phyloP scores from a whole-genome alignment of 1,139 yeast genomes.

The Zygoascus meyerae region DNA sequence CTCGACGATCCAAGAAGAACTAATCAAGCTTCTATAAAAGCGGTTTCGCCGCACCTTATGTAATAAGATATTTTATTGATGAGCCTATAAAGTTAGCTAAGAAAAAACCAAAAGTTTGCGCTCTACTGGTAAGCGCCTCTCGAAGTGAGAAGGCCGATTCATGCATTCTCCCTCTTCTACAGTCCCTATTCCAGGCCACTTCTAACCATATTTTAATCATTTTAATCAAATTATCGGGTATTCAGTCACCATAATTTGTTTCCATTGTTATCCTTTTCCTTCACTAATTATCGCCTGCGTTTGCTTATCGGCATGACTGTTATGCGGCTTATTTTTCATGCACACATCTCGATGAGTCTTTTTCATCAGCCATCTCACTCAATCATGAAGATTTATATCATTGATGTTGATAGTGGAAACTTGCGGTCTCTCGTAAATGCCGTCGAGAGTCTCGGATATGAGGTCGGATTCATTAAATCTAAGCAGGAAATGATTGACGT shows the following conservation, averaged over 20 bases:
- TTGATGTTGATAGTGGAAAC: conserved; percentile 95
- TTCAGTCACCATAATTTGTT: not conserved
- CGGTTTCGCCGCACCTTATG: not conserved
- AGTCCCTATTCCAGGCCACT: too few species aligned
- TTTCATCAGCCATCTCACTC: not conserved
- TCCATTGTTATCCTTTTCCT: too few species aligned
- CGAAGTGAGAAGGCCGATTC: too few species aligned
- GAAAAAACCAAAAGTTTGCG: too few species aligned
- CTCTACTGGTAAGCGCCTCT: too few species aligned
- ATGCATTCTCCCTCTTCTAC: too few species aligned
- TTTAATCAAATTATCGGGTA: not conserved
- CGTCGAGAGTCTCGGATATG: conserved; percentile 68
- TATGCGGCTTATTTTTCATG: not conserved
- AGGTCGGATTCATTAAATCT: conserved; percentile 35
- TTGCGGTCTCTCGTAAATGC: conserved; percentile 86
- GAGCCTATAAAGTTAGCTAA: too few species aligned
- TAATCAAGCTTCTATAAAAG: not conserved
- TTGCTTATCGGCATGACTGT: not conserved
- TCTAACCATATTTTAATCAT: too few species aligned
- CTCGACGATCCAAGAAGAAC: conserved; percentile 49
- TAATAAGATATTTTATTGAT: too few species aligned
- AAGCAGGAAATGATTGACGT: conserved; percentile 30
- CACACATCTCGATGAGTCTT: not conserved
- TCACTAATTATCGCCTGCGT: too few species aligned
- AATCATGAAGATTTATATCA: conserved; percentile 51